These are phyloP conservation scores for Coemansia sp. DNA, from an alignment of 192 early-diverging fungal genomes.

Conservation along the genomic window DNA sequence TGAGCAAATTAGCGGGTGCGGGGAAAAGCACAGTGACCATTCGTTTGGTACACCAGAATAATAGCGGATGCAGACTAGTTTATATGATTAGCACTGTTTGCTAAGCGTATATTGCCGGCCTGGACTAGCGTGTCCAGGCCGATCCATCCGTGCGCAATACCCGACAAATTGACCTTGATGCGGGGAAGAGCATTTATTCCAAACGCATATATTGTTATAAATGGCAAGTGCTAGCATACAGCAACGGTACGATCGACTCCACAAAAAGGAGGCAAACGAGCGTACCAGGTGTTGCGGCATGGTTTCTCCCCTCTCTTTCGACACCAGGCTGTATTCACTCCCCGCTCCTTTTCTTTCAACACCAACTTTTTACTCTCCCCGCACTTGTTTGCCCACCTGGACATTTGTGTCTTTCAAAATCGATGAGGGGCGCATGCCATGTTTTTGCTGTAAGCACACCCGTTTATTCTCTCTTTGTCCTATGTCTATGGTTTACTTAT, in stretches of 20 bases:
- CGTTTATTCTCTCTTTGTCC: background rate
- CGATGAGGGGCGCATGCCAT: background rate
- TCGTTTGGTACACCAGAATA: too few relatives aligned
- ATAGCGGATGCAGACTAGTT: too few relatives aligned
- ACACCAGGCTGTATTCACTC: background rate
- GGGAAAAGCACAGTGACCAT: background rate
- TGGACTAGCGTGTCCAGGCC: background rate
- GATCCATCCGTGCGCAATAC: background rate
- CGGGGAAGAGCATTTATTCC: background rate
- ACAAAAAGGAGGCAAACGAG: background rate
- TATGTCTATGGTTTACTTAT: background rate
- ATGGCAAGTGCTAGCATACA: background rate
- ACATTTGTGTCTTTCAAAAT: background rate
- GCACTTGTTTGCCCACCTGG: background rate
- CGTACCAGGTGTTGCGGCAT: background rate
- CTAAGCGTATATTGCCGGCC: background rate
- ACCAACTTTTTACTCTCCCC: background rate
- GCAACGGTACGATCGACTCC: background rate
- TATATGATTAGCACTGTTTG: background rate
- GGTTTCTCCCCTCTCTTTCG: background rate
- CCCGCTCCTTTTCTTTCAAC: background rate
- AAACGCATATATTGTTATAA: background rate
- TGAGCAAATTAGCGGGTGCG: background rate
- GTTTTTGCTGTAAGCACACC: conserved; percentile 9
- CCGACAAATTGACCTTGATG: background rate